Evolutionary conservation across 176 grass and related monocot genomes (phyloP).

Genomic region (Hordeum vulgare): DNA sequence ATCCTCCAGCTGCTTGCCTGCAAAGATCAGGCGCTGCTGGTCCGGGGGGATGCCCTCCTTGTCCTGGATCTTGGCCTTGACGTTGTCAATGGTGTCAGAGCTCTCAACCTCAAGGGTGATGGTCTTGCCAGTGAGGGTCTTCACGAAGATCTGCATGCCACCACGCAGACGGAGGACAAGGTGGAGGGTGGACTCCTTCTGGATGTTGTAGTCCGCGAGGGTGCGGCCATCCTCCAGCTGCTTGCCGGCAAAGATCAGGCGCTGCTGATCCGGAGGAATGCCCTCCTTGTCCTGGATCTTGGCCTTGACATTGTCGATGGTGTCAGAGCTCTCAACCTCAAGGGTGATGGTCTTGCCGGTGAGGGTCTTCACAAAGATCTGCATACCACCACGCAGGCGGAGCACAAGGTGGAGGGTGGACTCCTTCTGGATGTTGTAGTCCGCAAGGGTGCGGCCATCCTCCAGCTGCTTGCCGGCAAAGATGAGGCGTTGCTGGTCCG

Average conservation of each 20-base stretch:
- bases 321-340: constrained; percentile 45
- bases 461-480: constrained; percentile 58
- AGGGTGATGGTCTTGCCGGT: constrained; percentile 45
- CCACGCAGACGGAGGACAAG: constrained; percentile 47
- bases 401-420: constrained; percentile 39
- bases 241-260: constrained; percentile 41
- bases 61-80: constrained; percentile 73
- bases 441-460: constrained; percentile 32
- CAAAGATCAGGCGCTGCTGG: constrained; percentile 81
- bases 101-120: constrained; percentile 22
- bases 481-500: constrained; percentile 50
- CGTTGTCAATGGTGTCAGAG: constrained; percentile 56
- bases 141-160: constrained; percentile 62
- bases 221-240: constrained; percentile 60
- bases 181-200: constrained; percentile 65
- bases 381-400: constrained; percentile 14
- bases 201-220: constrained; percentile 61
- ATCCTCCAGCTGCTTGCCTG: constrained; percentile 76
- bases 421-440: constrained; percentile 67
- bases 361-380: constrained; percentile 48
- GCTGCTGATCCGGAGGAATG: constrained; percentile 60
- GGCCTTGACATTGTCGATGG: constrained; percentile 55
- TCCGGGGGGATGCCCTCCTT: constrained; percentile 83
- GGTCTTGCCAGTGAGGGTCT: constrained; percentile 62
- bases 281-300: constrained; percentile 87